Evolutionary conservation across 2,329 filamentous ascomycete genomes (phyloP).

Genomic region (Alternaria burnsii): DNA sequence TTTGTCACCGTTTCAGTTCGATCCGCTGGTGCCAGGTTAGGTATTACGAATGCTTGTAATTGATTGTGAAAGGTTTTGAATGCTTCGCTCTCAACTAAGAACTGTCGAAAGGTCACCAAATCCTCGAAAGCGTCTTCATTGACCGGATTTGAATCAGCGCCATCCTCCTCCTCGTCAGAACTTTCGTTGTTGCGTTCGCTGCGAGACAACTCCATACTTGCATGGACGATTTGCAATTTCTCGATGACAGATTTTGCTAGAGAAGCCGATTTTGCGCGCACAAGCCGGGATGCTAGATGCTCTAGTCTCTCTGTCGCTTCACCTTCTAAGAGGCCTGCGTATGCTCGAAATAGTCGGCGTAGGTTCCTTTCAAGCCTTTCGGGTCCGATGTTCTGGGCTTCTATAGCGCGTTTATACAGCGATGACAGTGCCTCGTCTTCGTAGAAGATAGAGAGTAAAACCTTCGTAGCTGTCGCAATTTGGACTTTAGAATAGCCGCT

Average conservation of each 20-base stretch:
- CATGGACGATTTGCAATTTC: not conserved
- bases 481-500: constrained; percentile 18
- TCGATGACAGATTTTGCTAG: constrained; percentile 18
- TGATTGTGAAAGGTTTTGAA: constrained; percentile 16
- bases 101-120: constrained; percentile 20
- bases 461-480: constrained; percentile 16
- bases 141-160: not conserved
- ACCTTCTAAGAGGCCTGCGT: not conserved
- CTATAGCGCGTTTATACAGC: constrained; percentile 7
- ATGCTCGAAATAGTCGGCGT: constrained; percentile 12
- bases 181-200: not conserved
- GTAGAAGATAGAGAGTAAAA: constrained; percentile 8
- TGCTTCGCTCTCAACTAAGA: constrained; percentile 21
- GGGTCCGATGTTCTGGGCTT: constrained; percentile 7
- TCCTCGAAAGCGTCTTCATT: constrained; percentile 22
- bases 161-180: constrained; percentile 17
- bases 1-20: too few species aligned
- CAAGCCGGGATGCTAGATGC: constrained; percentile 12
- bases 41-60: constrained; percentile 18
- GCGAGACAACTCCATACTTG: not conserved
- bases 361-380: constrained; percentile 12
- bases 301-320: constrained; percentile 12
- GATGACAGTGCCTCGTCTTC: constrained; percentile 7
- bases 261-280: constrained; percentile 11
- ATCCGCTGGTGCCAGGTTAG: not conserved